Conservation (phyloP, 768 basidiomycete genomes). For the Tylopilus felleus region DNA sequence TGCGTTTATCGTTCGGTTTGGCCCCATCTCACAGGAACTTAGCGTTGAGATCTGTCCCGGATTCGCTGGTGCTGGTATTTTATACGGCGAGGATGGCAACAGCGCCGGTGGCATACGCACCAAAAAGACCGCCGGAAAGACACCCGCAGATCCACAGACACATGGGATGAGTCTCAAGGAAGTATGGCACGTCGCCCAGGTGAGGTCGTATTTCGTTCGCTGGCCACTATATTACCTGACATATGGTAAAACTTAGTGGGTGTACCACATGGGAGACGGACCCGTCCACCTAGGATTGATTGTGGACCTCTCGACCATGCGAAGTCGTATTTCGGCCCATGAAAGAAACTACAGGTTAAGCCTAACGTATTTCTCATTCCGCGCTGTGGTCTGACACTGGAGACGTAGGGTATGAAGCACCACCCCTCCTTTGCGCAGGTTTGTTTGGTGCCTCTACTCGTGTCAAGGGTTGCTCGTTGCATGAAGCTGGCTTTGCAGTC, state of each 20-base stretch:
- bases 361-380: not conserved
- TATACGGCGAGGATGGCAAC: conserved; percentile 55
- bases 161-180: conserved; percentile 97
- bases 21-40: conserved; percentile 72
- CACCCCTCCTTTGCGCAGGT: conserved; percentile 89
- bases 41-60: conserved; percentile 97
- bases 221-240: conserved; percentile 85
- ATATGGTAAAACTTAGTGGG: conserved; percentile 84
- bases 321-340: conserved; percentile 91
- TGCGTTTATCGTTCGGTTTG: conserved; percentile 93
- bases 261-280: conserved; percentile 93
- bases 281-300: conserved; percentile 90
- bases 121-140: conserved; percentile 75
- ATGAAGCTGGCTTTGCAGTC: too few relatives aligned
- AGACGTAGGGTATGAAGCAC: conserved; percentile 80
- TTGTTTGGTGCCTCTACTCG: conserved; percentile 70
- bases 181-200: conserved; percentile 86
- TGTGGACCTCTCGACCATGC: conserved; percentile 90
- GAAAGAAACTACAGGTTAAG: conserved; percentile 86
- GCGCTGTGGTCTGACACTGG: conserved; percentile 3
- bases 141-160: conserved; percentile 83
- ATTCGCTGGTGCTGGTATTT: conserved; percentile 85
- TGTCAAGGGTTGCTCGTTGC: conserved; percentile 81
- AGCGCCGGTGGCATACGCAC: conserved; percentile 69
- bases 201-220: conserved; percentile 89